A percentile compares a stretch with the other conserved stretches of the same genome.
These are phyloP conservation scores for Colletotrichum sp. DNA, from an alignment of 2,329 filamentous ascomycete genomes.

Conservation along the genomic window DNA sequence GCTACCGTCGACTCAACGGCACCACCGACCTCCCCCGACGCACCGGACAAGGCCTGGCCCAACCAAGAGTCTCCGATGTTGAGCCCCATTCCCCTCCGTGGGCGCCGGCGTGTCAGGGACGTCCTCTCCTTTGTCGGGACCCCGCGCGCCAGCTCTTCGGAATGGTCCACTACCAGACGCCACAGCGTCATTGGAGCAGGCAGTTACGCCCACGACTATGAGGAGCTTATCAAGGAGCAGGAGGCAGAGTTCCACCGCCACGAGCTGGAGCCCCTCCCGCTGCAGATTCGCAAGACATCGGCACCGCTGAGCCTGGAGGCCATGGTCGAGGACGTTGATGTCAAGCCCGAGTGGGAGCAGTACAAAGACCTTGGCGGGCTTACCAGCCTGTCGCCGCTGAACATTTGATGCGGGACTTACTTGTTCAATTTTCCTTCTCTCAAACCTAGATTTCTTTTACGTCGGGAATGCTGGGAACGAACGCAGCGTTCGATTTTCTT, in stretches of 20 bases:
- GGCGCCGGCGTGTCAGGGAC: slow-evolving; percentile 29
- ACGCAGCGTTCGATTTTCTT: neutral
- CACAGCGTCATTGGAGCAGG: neutral
- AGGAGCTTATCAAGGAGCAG: slow-evolving; percentile 27
- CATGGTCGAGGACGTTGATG: slow-evolving; percentile 22
- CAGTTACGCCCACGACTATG: slow-evolving; percentile 29
- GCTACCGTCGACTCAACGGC: slow-evolving; percentile 30
- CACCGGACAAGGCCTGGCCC: slow-evolving; percentile 15
- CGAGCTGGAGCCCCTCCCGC: slow-evolving; percentile 19
- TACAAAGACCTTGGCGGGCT: slow-evolving; percentile 52
- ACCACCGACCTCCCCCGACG: slow-evolving; percentile 26
- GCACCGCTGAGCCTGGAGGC: slow-evolving; percentile 11
- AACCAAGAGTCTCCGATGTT: slow-evolving; percentile 12
- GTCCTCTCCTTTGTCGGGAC: slow-evolving; percentile 6
- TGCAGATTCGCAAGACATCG: slow-evolving; percentile 24
- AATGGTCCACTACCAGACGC: neutral
- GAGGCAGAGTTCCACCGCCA: slow-evolving; percentile 14
- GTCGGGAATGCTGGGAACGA: neutral
- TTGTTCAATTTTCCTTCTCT: neutral
- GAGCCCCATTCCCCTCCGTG: slow-evolving; percentile 27
- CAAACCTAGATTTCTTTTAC: neutral
- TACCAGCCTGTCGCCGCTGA: slow-evolving; percentile 26
- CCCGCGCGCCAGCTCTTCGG: neutral
- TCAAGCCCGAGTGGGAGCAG: slow-evolving; percentile 48
- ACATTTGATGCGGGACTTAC: neutral